A percentile compares a stretch with the other conserved stretches of the same genome.
phyloP scores from a whole-genome alignment of 2,329 filamentous ascomycete genomes.

The Colletotrichum sp. region DNA sequence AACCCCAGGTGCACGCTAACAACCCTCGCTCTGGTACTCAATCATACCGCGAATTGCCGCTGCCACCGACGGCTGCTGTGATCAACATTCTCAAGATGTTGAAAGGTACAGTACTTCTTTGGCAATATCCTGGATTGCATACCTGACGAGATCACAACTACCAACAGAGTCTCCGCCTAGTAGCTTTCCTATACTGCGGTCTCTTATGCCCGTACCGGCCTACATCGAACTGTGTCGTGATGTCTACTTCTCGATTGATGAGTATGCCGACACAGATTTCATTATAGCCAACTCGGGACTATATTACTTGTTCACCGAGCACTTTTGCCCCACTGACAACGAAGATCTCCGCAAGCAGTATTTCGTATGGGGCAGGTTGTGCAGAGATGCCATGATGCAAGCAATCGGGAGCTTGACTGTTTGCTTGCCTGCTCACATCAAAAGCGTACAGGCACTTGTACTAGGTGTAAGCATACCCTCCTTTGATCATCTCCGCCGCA shows the following conservation, averaged over 20 bases:
- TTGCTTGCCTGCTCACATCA: background rate
- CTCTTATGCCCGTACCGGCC: constrained; percentile 36
- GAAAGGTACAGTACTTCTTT: background rate
- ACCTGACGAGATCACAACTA: background rate
- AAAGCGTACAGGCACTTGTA: background rate
- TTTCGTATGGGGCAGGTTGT: background rate
- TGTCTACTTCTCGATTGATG: constrained; percentile 57
- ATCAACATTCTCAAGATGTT: background rate
- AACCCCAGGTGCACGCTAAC: background rate
- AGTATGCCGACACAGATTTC: constrained; percentile 53
- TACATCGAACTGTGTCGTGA: constrained; percentile 53
- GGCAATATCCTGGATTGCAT: background rate
- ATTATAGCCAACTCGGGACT: constrained; percentile 54
- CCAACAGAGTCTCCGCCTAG: background rate
- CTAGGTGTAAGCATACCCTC: background rate
- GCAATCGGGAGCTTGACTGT: background rate
- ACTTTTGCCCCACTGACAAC: background rate
- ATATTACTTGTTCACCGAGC: constrained; percentile 53
- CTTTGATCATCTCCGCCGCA: background rate
- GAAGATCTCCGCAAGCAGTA: background rate
- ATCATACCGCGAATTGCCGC: background rate
- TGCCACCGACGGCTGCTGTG: background rate
- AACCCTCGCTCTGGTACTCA: background rate
- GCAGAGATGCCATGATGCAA: background rate
- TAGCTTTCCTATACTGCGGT: background rate